A percentile compares a stretch with the other conserved stretches of the same genome.
These are phyloP conservation scores for Macrophomina tecta DNA, from an alignment of 2,329 filamentous ascomycete genomes.

Conservation along the genomic window DNA sequence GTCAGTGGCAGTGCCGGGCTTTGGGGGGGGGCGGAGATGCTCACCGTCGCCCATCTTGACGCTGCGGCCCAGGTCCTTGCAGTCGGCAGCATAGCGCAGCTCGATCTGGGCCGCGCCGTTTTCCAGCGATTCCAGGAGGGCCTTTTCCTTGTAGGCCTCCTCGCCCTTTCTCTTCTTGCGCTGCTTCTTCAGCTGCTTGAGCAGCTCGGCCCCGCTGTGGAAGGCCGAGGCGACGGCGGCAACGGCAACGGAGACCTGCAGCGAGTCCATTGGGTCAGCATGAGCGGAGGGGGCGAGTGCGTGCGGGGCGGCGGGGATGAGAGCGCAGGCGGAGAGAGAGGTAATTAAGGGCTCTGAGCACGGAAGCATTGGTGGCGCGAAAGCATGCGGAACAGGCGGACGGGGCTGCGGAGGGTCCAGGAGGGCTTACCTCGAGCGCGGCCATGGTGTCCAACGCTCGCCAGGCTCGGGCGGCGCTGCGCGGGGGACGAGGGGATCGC, in stretches of 20 bases:
- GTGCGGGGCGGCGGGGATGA: not conserved
- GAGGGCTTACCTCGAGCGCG: slow-evolving; percentile 20
- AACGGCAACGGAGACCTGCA: slow-evolving; percentile 49
- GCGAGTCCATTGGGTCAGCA: slow-evolving; percentile 28
- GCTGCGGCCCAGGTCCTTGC: slow-evolving; percentile 43
- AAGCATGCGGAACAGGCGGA: slow-evolving; percentile 15
- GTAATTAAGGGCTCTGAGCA: slow-evolving; percentile 9
- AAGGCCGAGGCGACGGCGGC: slow-evolving; percentile 51
- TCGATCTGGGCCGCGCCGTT: slow-evolving; percentile 45
- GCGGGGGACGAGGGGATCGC: not conserved
- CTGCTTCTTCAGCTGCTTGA: slow-evolving; percentile 44
- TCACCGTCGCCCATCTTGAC: slow-evolving; percentile 48
- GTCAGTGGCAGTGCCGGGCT: slow-evolving; percentile 27
- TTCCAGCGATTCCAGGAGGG: slow-evolving; percentile 46
- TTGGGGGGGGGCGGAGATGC: slow-evolving; percentile 28
- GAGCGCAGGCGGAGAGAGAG: not conserved
- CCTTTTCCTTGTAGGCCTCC: slow-evolving; percentile 43
- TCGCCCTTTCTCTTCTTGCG: slow-evolving; percentile 38
- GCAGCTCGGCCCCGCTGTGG: slow-evolving; percentile 48
- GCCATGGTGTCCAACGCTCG: slow-evolving; percentile 12
- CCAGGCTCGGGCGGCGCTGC: not conserved
- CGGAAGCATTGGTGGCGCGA: slow-evolving; percentile 8
- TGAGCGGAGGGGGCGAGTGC: not conserved
- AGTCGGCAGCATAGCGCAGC: slow-evolving; percentile 41
- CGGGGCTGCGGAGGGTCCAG: not conserved